Evolutionary conservation across 225 moss, liverwort and hornwort genomes (phyloP).

Genomic region (Physcomitrellopsis africana): DNA sequence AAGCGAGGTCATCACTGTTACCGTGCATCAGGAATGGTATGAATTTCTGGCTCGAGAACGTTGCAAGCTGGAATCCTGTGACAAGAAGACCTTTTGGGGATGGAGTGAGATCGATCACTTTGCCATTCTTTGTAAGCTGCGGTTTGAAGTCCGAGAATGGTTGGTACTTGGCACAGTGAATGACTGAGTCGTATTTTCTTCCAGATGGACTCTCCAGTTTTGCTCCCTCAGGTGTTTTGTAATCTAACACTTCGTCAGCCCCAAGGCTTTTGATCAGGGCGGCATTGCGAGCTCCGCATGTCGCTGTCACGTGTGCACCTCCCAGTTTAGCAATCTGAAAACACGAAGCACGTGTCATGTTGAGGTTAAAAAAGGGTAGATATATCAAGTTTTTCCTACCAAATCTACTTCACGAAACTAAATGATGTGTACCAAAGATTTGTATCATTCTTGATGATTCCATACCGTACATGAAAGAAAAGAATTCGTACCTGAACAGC

Average conservation of each 20-base stretch:
- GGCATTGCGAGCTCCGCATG: constrained; percentile 66
- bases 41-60: constrained; percentile 48
- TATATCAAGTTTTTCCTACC: not conserved
- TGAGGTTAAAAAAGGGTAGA: not conserved
- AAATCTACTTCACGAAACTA: not conserved
- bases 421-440: not conserved
- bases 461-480: not conserved
- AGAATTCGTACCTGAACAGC: constrained; percentile 67
- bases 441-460: no score
- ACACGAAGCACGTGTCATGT: not conserved
- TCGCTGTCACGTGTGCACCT: constrained; percentile 76
- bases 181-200: constrained; percentile 63
- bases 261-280: constrained; percentile 67
- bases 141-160: constrained; percentile 50
- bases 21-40: constrained; percentile 32
- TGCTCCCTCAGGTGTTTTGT: constrained; percentile 61
- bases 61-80: constrained; percentile 41
- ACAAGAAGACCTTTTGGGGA: constrained; percentile 12
- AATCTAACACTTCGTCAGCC: constrained; percentile 80
- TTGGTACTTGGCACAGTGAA: constrained; percentile 50
- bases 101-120: constrained; percentile 59
- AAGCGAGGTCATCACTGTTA: constrained; percentile 40
- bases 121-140: constrained; percentile 49
- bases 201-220: constrained; percentile 63
- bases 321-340: constrained; percentile 73